Evolutionary conservation across 768 basidiomycete genomes (phyloP), one percentile per base, ranked within the genome.

Genomic region (Suillus subaureus): DNA sequence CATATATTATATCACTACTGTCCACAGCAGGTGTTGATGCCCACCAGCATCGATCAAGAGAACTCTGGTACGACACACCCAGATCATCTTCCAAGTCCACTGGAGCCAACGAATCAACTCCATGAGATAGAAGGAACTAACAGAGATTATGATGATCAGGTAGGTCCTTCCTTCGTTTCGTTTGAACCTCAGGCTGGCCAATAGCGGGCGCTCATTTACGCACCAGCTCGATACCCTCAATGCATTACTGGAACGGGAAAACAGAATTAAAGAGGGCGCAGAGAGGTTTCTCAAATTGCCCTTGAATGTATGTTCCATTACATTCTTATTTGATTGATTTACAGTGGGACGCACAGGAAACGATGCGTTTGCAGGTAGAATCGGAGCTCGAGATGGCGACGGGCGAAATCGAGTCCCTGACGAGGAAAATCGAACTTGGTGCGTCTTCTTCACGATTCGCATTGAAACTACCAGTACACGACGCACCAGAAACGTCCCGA

Each of bases 211-310:
- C 37, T 49, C 16, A 62, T 43, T 60, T 42, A 52, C 13, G 23
- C 23, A 68, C 40, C 66, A 94, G 94, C 77, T 95, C 57, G 89
- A 89, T 54, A 78, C 82, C 6, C 81, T 97, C 23, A 85, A 86
- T 60, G 84, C 82, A 62, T 87, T 89, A 71, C 81, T 96, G 23
- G 85, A 87, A 62, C 83, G 92, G 66, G 90, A 96, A 78, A 87
- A 87, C 67, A 84, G 91, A 63, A 94, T 97, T 67, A 94, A 89
- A 74, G 94, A 95, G 76, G 96, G 96, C 13, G 96, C 96, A 1
- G 94, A 96, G 80, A 95, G 92, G 70, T 83, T 98, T 67, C 80
- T 97, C 16, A 87, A 88, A 70, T 89, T 92, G 78, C 78, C 83
- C 39, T 72, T 88, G 47, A 81, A 81, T 55, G 89, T 89, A 70